Percentiles rank a stretch among this genome's conserved stretches.
These are phyloP conservation scores for Sphagnurus paluster DNA, from an alignment of 1,284 basidiomycete genomes.

Conservation along the genomic window DNA sequence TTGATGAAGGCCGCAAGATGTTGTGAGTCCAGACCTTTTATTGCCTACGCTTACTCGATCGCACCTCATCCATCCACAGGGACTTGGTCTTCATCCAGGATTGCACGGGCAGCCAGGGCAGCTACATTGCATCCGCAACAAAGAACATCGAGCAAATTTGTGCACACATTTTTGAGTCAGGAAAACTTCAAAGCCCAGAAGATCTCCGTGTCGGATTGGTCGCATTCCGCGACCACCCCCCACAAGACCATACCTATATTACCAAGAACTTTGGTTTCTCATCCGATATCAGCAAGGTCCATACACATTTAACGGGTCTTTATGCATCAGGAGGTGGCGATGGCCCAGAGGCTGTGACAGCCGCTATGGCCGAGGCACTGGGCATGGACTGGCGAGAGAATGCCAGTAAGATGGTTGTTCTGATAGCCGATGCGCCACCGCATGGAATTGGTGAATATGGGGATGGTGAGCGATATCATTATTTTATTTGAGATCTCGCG, in stretches of 20 bases:
- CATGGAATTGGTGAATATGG: slow-evolving; percentile 94
- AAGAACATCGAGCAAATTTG: slow-evolving; percentile 98
- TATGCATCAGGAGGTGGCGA: slow-evolving; percentile 97
- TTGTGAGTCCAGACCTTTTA: slow-evolving; percentile 51
- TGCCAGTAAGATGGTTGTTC: slow-evolving; percentile 93
- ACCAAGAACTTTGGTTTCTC: slow-evolving; percentile 95
- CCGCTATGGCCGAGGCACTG: slow-evolving; percentile 85
- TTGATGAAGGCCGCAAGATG: slow-evolving; percentile 59
- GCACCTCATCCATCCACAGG: slow-evolving; percentile 42
- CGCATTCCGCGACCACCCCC: slow-evolving; percentile 92
- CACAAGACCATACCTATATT: slow-evolving; percentile 93
- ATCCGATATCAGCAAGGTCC: slow-evolving; percentile 86
- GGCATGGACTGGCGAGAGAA: slow-evolving; percentile 89
- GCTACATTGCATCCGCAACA: slow-evolving; percentile 88
- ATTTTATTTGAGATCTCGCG: not conserved
- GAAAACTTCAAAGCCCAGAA: slow-evolving; percentile 82
- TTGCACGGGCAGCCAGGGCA: slow-evolving; percentile 87
- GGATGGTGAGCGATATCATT: slow-evolving; percentile 62
- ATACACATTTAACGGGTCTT: slow-evolving; percentile 79
- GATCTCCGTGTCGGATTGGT: slow-evolving; percentile 91
- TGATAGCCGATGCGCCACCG: slow-evolving; percentile 97
- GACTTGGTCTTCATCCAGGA: slow-evolving; percentile 91
- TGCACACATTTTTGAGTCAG: slow-evolving; percentile 93
- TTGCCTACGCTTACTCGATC: slow-evolving; percentile 13
- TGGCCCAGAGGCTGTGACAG: slow-evolving; percentile 97